Evolutionary conservation across 768 basidiomycete genomes (phyloP), one percentile per base, ranked within the genome.

Genomic region (Mycena kentingensis): DNA sequence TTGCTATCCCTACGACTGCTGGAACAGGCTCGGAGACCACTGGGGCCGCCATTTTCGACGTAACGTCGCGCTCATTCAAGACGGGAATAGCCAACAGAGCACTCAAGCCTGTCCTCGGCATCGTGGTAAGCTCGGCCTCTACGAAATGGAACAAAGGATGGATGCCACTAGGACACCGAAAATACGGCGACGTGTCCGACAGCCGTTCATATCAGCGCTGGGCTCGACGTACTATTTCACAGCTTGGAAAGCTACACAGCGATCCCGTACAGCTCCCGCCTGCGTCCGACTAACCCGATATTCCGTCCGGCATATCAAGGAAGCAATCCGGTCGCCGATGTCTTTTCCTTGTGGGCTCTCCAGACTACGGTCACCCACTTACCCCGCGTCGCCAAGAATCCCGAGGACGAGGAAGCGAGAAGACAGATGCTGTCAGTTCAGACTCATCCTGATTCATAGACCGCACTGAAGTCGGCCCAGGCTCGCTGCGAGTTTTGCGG

Each of bases 1-100:
- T 96, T 54, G 93, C 93, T 37, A 77, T 93, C 70, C 79, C 80
- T 19, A 82, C 81, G 19, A 82, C 81, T 4, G 84, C 84, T 26
- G 96, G 96, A 44, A 96, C 94, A 13, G 94, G 93, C 16, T 92
- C 90, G 1, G 92, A 98, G 69, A 98, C 95, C 2, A 98, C 95
- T 0, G 95, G 95, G 10, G 88, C 95, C 0, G 92, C 95, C 11
- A 96, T 98, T 60, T 80, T 97, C 49, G 91, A 95, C 63, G 92
- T 97, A 37, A 91, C 95, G 0, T 93, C 93, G 0, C 83, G 80
- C 62, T 82, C 87, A 5, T 97, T 98, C 81, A 98, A 98, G 77
- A 98, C 96, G 13, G 96, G 96, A 37, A 98, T 98, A 60, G 88
- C 96, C 0, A 93, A 80, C 64, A 84, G 95, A 31, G 92, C 94